Evolutionary conservation across 495 filamentous ascomycete genomes (phyloP).

Genomic region (Evernia prunastri): DNA sequence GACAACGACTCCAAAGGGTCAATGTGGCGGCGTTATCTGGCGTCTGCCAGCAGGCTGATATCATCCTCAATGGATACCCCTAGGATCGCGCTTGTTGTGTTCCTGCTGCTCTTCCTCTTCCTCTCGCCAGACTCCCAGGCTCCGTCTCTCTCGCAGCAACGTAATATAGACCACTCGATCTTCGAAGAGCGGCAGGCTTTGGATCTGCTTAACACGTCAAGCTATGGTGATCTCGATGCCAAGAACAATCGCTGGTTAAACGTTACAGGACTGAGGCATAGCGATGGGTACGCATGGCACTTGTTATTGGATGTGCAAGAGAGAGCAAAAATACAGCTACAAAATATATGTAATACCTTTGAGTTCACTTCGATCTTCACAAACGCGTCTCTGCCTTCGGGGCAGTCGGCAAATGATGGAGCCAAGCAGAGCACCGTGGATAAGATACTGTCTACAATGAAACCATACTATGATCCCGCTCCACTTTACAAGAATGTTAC

Average conservation of each 20-base stretch:
- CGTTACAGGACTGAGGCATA: constrained; percentile 64
- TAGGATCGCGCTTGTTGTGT: constrained; percentile 43
- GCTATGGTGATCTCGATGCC: constrained; percentile 68
- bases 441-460: constrained; percentile 38
- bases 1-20: not conserved
- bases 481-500: constrained; percentile 76
- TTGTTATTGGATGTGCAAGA: constrained; percentile 49
- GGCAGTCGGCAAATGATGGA: constrained; percentile 1
- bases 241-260: constrained; percentile 59
- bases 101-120: constrained; percentile 45
- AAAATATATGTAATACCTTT: constrained; percentile 38
- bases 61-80: constrained; percentile 28
- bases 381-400: constrained; percentile 28
- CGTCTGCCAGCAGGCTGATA: not conserved
- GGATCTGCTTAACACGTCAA: constrained; percentile 59
- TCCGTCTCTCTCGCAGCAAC: constrained; percentile 42
- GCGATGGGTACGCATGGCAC: constrained; percentile 71
- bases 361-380: constrained; percentile 22
- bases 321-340: constrained; percentile 48
- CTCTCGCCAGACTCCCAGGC: constrained; percentile 41
- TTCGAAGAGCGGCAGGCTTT: constrained; percentile 52
- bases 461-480: constrained; percentile 39
- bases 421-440: constrained; percentile 36
- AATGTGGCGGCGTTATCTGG: not conserved
- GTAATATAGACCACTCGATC: constrained; percentile 40